Base-by-base conservation (phyloP, 2,329 filamentous ascomycete genomes). In the Clarireedia monteithiana region DNA sequence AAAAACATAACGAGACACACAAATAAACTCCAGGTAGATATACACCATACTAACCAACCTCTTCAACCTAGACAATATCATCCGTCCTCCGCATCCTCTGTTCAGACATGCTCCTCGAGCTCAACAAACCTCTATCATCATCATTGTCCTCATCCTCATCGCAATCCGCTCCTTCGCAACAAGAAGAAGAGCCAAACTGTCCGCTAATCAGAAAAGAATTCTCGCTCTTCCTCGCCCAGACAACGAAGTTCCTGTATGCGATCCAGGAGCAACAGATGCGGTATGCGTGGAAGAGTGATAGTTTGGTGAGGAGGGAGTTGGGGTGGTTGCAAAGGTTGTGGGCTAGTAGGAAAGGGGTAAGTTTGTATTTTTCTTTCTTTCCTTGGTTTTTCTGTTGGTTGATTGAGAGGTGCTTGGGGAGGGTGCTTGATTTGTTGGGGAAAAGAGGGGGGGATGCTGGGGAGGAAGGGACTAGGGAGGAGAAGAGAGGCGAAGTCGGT, bases 311-410 rank as follows among this genome's bases (percentile, higher is more conserved):
- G 56, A 58, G 62, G 44, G 59, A 53, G 1, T 38, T 69, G 38
- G 57, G 50, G 5, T 67, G 63, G 61, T 57, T 70, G 58, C 68
- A 70, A 57, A 56, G 59, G 5, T 51, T 68, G 26, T 70, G 68
- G 68, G 68, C 68, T 51, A 68, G 66, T 60, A 60, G 68, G 57
- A 60, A 48, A 23, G 53, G 53, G 23, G 68, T 69, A 50, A 48
- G 66, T 65, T 53, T 9, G n/a, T 26, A 15, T 53, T 57, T 23
- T 48, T 34, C 50, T 7, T 40, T 36, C 36, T 47, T 55, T 12
- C 14, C 20, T 39, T 44, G 6, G 26, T 15, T 30, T 12, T 48
- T 9, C 5, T 6, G n/a, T 42, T 26, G 20, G 20, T 20, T 15
- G 7, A 4, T 10, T 46, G 23, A 34, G 6, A 17, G 15, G 6